Conservation (phyloP, 495 filamentous ascomycete species). For the Rostrohypoxylon terebratum region DNA sequence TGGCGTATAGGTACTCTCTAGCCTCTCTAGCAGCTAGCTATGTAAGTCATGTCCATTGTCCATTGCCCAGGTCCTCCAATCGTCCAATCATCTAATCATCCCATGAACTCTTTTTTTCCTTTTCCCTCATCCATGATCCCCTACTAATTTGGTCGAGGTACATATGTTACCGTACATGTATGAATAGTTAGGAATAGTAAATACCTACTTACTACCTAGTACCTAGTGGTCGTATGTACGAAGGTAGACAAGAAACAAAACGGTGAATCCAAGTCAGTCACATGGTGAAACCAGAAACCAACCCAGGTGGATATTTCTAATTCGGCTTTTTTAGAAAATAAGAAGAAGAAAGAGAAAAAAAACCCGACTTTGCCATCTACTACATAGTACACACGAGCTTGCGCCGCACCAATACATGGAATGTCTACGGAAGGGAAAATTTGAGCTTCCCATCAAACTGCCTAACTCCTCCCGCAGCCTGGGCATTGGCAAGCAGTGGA, state of each 20-base stretch:
- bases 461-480: constrained; percentile 19
- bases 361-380: constrained; percentile 9
- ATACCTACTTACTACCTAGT: too few species aligned
- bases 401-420: constrained; percentile 19
- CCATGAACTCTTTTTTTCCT: constrained; percentile 7
- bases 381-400: constrained; percentile 21
- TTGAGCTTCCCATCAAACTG: background rate
- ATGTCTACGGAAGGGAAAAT: constrained; percentile 10
- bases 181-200: too few species aligned
- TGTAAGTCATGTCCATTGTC: constrained; percentile 12
- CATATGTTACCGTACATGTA: background rate
- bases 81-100: background rate
- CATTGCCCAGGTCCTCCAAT: too few species aligned
- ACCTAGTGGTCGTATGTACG: too few species aligned
- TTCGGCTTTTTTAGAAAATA: constrained; percentile 4
- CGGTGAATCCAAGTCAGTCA: constrained; percentile 8
- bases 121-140: background rate
- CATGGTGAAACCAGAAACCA: constrained; percentile 43
- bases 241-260: constrained; percentile 28
- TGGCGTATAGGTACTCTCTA: too few species aligned
- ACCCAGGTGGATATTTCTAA: constrained; percentile 15
- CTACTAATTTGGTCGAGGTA: constrained; percentile 11
- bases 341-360: too few species aligned
- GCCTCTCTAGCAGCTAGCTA: too few species aligned
- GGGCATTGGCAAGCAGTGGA: constrained; percentile 15